Evolutionary conservation across 179 eudicot genomes (phyloP).

Genomic region (Amaranthus tricolor): DNA sequence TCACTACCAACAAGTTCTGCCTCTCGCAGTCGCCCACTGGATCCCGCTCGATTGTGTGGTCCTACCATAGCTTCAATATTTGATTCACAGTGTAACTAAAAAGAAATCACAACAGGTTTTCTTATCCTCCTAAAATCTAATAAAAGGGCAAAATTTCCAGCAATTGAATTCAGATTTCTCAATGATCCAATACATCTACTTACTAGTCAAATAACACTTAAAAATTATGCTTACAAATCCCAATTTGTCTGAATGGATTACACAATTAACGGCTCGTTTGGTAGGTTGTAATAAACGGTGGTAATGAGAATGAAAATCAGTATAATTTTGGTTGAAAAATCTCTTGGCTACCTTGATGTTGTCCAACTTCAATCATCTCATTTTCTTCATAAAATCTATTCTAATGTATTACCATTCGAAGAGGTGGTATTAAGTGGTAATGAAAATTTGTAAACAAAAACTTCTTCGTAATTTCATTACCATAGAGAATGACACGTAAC

Average conservation of each 20-base stretch:
- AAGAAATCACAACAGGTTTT: neutral
- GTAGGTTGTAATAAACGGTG: too few species aligned
- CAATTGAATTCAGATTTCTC: neutral
- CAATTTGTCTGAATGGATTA: neutral
- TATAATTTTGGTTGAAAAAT: too few species aligned
- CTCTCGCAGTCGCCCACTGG: constrained; percentile 32
- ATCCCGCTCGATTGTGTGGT: constrained; percentile 36
- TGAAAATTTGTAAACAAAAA: too few species aligned
- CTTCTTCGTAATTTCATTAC: too few species aligned
- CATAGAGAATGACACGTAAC: too few species aligned
- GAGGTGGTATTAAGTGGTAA: too few species aligned
- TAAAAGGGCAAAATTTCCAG: neutral
- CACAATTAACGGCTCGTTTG: neutral
- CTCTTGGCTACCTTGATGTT: too few species aligned
- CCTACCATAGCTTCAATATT: constrained; percentile 20
- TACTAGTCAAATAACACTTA: neutral
- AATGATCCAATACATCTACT: neutral
- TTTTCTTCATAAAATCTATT: too few species aligned
- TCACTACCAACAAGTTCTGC: constrained; percentile 21
- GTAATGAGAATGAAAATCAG: too few species aligned
- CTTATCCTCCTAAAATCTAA: constrained; percentile 8
- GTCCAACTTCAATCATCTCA: too few species aligned
- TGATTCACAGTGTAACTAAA: neutral
- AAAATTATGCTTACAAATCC: neutral
- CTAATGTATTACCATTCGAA: too few species aligned